A percentile compares a stretch with the other conserved stretches of the same genome.
These are phyloP conservation scores for Stagonosporopsis chrysanthemi DNA, from an alignment of 2,329 filamentous ascomycete genomes.

Conservation along the genomic window DNA sequence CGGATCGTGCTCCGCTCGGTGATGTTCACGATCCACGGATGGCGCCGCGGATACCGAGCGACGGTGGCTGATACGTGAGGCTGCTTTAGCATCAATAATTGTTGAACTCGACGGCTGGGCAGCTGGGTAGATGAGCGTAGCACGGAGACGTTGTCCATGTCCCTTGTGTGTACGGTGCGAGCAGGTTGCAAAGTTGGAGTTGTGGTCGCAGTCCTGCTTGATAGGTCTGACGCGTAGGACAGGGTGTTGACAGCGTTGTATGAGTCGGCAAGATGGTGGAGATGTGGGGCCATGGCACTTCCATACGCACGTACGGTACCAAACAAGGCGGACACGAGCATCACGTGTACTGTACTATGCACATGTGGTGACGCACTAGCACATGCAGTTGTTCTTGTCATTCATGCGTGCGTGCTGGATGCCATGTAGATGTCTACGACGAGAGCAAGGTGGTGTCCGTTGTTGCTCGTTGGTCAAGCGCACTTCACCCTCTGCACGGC, in stretches of 20 bases:
- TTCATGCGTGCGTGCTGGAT: too few relatives aligned
- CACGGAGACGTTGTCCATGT: background rate
- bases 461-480: background rate
- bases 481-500: background rate
- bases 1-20: slow-evolving; percentile 3
- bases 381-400: too few relatives aligned
- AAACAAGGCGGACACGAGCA: background rate
- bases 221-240: slow-evolving; percentile 1
- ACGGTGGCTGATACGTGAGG: slow-evolving; percentile 1
- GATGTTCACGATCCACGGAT: slow-evolving; percentile 12
- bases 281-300: background rate
- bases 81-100: slow-evolving; percentile 4
- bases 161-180: background rate
- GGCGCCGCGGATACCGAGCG: slow-evolving; percentile 7
- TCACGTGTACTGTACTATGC: background rate
- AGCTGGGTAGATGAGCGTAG: background rate
- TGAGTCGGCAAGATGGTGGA: background rate
- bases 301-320: background rate
- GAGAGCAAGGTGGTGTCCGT: too few relatives aligned
- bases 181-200: background rate
- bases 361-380: too few relatives aligned
- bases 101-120: background rate
- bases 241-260: background rate
- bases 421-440: too few relatives aligned
- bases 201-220: background rate